phyloP scores from a whole-genome alignment of 2,329 filamentous ascomycete genomes.

The Fusarium sp. region DNA sequence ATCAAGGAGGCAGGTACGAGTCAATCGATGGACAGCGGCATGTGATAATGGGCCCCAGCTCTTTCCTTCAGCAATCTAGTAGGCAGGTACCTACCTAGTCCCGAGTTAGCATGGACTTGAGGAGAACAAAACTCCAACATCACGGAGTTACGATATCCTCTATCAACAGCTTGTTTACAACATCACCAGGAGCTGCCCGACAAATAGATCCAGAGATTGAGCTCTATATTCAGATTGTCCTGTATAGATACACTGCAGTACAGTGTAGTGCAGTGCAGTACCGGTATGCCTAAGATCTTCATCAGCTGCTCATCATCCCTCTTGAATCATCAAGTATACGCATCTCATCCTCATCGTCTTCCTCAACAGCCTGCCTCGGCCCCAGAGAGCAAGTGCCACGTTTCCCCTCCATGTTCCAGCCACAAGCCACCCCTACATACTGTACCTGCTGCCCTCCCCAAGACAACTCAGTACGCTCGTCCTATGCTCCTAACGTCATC shows the following conservation, averaged over 20 bases:
- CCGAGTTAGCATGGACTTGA: background rate
- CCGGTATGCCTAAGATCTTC: background rate
- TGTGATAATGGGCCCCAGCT: constrained; percentile 40
- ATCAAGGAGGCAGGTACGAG: constrained; percentile 6
- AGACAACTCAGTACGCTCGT: background rate
- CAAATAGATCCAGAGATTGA: background rate
- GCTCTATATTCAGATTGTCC: background rate
- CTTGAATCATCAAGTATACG: background rate
- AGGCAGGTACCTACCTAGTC: background rate
- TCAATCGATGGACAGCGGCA: constrained; percentile 16
- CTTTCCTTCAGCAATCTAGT: background rate
- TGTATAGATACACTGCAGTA: background rate
- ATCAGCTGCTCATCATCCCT: background rate
- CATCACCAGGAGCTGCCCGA: background rate
- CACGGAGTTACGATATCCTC: background rate
- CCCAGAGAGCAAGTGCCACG: background rate
- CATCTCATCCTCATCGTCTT: background rate
- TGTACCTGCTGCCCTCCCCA: background rate
- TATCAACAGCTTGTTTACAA: background rate
- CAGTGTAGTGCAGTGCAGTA: background rate
- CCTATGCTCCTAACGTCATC: constrained; percentile 9
- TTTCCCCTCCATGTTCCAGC: background rate
- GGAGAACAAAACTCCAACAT: background rate
- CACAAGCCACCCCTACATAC: background rate
- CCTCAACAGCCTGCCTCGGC: background rate